Evolutionary conservation across 768 basidiomycete species (phyloP), one percentile per base, ranked within the genome.

Genomic region (Termitomyces sp.): DNA sequence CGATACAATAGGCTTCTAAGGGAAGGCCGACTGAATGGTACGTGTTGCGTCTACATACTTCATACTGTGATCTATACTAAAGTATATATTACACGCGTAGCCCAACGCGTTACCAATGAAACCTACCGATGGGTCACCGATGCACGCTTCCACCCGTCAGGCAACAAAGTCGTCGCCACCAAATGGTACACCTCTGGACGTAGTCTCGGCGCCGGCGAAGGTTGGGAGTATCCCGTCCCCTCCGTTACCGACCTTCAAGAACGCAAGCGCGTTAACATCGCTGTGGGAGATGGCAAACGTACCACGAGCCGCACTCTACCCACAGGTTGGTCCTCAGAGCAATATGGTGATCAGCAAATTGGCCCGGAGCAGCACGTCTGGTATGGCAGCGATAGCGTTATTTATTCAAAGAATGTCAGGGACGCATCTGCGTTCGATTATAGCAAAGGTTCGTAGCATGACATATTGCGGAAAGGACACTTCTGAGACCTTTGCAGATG

Each of bases 331-430:
- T 73, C 75, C 27, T 66, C 78, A 21, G 75, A 81, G 10, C 67
- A 84, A 35, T 90, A 90, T 62, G 78, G 75, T 10, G 77, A 86
- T 29, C 86, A 87, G 61, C 89, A 90, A 66, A 84, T 90, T 57
- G 89, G 88, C 1, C 83, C 85, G 1, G 88, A 90, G 59, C 89
- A 89, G 63, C 73, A 84, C 58, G 75, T 87, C 45, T 90, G 86
- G 86, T 21, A 41, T 29, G 78, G 79, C 7, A 69, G 77, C 25
- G 86, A 88, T 59, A 70, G 74, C 17, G 63, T 90, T 10, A 83
- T 90, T 16, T 90, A 80, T 65, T 74, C 87, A 5, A 85, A 84
- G 72, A 90, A 90, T 63, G 77, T 85, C 7, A 66, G 59, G 5
- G 86, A 90, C 63, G 64, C 67, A 8, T 77, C 73, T 41, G 34